Percentiles rank a stretch among this genome's conserved stretches.
phyloP scores from a whole-genome alignment of 2,329 filamentous ascomycete genomes.

The Fusarium drepaniforme region DNA sequence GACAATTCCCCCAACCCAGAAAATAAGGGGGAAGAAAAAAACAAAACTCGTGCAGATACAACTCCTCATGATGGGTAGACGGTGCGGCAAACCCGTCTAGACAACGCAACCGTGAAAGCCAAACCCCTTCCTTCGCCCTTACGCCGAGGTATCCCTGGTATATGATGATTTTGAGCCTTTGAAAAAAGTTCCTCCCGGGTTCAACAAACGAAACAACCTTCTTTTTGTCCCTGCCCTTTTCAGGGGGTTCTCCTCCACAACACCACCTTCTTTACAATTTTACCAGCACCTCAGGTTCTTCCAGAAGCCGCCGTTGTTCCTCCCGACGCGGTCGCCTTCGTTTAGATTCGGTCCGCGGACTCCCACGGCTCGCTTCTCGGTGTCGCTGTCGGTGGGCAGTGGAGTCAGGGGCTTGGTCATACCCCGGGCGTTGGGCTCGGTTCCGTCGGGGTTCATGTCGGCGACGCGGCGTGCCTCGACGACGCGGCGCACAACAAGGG shows the following conservation, averaged over 20 bases:
- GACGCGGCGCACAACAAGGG: slow-evolving; percentile 73
- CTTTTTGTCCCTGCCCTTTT: slow-evolving; percentile 6
- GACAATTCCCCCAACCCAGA: slow-evolving; percentile 23
- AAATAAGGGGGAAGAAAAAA: slow-evolving; percentile 18
- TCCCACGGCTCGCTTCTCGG: slow-evolving; percentile 61
- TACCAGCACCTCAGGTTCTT: slow-evolving; percentile 69
- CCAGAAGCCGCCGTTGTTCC: slow-evolving; percentile 64
- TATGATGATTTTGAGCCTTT: slow-evolving; percentile 42
- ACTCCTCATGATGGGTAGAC: slow-evolving; percentile 34
- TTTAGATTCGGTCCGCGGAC: slow-evolving; percentile 58
- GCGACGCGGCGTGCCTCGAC: slow-evolving; percentile 67
- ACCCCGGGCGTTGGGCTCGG: slow-evolving; percentile 61
- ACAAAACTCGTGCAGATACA: slow-evolving; percentile 21
- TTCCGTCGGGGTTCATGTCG: slow-evolving; percentile 58
- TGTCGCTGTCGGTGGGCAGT: slow-evolving; percentile 54
- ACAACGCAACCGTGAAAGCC: slow-evolving; percentile 31
- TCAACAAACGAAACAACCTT: slow-evolving; percentile 25
- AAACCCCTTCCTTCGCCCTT: slow-evolving; percentile 37
- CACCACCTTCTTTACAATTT: slow-evolving; percentile 17
- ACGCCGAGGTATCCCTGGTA: slow-evolving; percentile 48
- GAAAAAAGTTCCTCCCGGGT: slow-evolving; percentile 28
- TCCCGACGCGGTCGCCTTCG: slow-evolving; percentile 56
- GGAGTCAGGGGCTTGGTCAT: slow-evolving; percentile 71
- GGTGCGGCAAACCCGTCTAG: slow-evolving; percentile 25
- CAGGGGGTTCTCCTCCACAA: not conserved